Evolutionary conservation across 176 grass and related monocot genomes (phyloP).

Genomic region (Canna indica): DNA sequence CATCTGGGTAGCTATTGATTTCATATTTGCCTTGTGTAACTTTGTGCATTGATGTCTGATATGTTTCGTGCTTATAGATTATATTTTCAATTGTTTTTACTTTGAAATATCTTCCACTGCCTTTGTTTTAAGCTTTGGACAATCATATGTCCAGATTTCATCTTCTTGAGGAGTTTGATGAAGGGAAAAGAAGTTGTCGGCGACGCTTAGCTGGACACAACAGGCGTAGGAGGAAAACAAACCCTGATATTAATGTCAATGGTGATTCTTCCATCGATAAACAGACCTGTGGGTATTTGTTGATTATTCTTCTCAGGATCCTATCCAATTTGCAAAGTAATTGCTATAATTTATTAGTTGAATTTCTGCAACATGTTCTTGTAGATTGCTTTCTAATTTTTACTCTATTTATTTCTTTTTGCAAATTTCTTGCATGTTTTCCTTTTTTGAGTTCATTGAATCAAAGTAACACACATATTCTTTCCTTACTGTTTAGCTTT

Average conservation of each 20-base stretch:
- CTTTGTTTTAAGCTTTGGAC: neutral
- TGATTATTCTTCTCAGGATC: constrained; percentile 75
- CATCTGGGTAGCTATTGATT: too few relatives aligned
- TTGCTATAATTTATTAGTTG: neutral
- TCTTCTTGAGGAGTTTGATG: constrained; percentile 91
- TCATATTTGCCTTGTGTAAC: too few relatives aligned
- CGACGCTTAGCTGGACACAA: constrained; percentile 90
- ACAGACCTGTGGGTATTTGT: constrained; percentile 60
- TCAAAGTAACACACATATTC: too few relatives aligned
- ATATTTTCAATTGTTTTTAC: neutral
- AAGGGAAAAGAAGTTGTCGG: constrained; percentile 94
- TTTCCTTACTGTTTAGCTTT: too few relatives aligned
- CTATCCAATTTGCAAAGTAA: constrained; percentile 77
- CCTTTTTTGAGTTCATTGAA: too few relatives aligned
- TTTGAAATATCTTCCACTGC: neutral
- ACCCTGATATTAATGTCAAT: constrained; percentile 43
- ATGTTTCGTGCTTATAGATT: neutral
- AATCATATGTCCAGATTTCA: constrained; percentile 62
- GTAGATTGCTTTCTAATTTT: neutral
- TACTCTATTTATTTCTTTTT: too few relatives aligned
- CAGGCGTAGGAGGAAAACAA: constrained; percentile 72
- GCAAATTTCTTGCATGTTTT: too few relatives aligned
- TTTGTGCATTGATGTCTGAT: too few relatives aligned
- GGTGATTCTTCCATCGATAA: constrained; percentile 45
- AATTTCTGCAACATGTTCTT: neutral